A percentile compares a stretch with the other conserved stretches of the same genome.
phyloP scores from a whole-genome alignment of 208 protist species.

The Borovskyia barvae region DNA sequence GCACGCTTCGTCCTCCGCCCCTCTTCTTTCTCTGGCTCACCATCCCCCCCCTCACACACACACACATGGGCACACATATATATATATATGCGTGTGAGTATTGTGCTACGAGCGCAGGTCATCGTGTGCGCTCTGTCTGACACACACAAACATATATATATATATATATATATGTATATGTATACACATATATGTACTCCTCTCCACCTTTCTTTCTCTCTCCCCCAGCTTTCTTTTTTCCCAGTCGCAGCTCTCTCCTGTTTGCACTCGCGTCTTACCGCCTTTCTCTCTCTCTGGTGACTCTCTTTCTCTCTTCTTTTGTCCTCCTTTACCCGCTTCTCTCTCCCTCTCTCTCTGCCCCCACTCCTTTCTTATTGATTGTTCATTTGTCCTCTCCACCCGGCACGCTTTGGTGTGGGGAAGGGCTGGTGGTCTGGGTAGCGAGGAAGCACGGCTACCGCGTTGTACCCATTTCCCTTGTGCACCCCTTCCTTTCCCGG shows the following conservation, averaged over 20 bases:
- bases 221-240: background rate
- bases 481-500: too few relatives aligned
- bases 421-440: too few relatives aligned
- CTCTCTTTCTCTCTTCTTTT: background rate
- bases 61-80: background rate
- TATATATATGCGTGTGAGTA: too few relatives aligned
- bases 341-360: background rate
- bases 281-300: background rate
- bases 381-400: background rate
- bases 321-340: background rate
- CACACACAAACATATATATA: background rate
- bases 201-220: background rate
- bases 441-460: too few relatives aligned
- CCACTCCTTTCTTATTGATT: background rate
- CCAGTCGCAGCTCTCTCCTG: background rate
- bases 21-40: constrained; percentile 4
- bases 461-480: too few relatives aligned
- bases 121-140: too few relatives aligned
- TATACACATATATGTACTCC: background rate
- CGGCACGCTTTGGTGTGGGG: background rate
- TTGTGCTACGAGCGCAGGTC: too few relatives aligned
- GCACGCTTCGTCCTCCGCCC: background rate
- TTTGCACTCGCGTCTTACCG: background rate
- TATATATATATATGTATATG: constrained; percentile 1
- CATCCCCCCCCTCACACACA: background rate